Evolutionary conservation across 208 protist genomes (phyloP).

Genomic region (Leishmania braziliensis): DNA sequence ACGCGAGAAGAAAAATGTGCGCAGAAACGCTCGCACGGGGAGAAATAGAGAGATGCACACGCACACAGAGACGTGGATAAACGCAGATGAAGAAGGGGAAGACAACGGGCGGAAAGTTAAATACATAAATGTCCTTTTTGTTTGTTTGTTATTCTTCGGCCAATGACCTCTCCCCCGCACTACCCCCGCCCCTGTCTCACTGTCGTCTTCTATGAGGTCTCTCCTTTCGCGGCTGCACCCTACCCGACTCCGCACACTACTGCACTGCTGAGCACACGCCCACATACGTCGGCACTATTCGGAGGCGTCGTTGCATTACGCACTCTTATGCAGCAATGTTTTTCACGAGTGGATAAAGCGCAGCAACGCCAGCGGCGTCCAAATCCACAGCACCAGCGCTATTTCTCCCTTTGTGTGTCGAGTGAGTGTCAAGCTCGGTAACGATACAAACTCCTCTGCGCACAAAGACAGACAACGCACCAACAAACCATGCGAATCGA

Average conservation of each 20-base stretch:
- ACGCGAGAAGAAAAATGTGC: not conserved
- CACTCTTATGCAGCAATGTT: not conserved
- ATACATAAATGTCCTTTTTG: slow-evolving; percentile 4
- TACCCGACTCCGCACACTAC: not conserved
- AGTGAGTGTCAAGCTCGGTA: not conserved
- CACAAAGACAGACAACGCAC: not conserved
- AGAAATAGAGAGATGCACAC: not conserved
- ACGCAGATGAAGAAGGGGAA: not conserved
- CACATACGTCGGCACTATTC: not conserved
- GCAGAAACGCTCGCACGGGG: not conserved
- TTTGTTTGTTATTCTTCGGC: not conserved
- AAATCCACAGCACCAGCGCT: not conserved
- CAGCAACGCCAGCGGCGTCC: not conserved
- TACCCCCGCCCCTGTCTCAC: not conserved
- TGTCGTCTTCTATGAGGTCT: not conserved
- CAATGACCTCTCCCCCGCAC: not conserved
- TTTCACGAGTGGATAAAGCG: not conserved
- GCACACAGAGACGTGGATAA: not conserved
- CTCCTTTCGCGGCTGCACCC: not conserved
- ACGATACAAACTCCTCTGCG: not conserved
- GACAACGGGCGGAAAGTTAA: slow-evolving; percentile 1
- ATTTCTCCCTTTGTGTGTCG: no score
- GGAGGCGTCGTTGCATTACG: not conserved
- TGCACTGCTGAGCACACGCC: not conserved
- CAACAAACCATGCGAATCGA: not conserved